A percentile compares a stretch with the other conserved stretches of the same genome.
phyloP scores from a whole-genome alignment of 2,329 filamentous ascomycete genomes.

The Dactylellina drechsleri region DNA sequence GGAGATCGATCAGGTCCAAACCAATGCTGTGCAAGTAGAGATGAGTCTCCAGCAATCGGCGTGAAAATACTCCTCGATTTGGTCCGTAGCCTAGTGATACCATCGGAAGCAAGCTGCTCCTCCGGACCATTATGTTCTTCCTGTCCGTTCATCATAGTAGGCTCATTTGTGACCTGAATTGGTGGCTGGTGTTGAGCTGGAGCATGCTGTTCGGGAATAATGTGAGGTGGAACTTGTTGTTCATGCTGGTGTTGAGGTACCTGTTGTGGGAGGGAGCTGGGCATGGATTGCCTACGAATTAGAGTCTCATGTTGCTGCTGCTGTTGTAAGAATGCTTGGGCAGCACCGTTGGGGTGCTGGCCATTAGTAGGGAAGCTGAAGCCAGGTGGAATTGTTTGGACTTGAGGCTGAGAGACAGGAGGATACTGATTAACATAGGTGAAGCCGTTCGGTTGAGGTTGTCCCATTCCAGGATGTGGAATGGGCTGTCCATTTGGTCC shows the following conservation, averaged over 20 bases:
- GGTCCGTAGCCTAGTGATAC: conserved; percentile 72
- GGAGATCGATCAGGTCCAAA: conserved; percentile 58
- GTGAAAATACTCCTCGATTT: conserved; percentile 96
- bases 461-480: conserved; percentile 40
- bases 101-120: conserved; percentile 64
- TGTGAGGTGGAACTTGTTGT: conserved; percentile 66
- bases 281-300: conserved; percentile 58
- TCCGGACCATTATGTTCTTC: conserved; percentile 62
- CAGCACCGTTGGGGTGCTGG: conserved; percentile 62
- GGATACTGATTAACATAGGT: conserved; percentile 52
- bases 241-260: conserved; percentile 65
- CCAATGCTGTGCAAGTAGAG: conserved; percentile 59
- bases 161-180: conserved; percentile 59
- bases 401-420: conserved; percentile 43
- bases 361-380: conserved; percentile 50
- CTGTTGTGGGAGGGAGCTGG: conserved; percentile 56
- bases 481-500: conserved; percentile 51
- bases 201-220: conserved; percentile 62
- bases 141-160: conserved; percentile 61
- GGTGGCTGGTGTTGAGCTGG: conserved; percentile 60
- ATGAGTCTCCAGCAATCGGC: conserved; percentile 75
- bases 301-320: conserved; percentile 65
- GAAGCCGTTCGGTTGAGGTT: conserved; percentile 43
- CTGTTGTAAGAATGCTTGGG: conserved; percentile 75
- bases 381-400: conserved; percentile 48